Evolutionary conservation across 805 yeast genomes (phyloP).

Genomic region (Candida palmyrensis): DNA sequence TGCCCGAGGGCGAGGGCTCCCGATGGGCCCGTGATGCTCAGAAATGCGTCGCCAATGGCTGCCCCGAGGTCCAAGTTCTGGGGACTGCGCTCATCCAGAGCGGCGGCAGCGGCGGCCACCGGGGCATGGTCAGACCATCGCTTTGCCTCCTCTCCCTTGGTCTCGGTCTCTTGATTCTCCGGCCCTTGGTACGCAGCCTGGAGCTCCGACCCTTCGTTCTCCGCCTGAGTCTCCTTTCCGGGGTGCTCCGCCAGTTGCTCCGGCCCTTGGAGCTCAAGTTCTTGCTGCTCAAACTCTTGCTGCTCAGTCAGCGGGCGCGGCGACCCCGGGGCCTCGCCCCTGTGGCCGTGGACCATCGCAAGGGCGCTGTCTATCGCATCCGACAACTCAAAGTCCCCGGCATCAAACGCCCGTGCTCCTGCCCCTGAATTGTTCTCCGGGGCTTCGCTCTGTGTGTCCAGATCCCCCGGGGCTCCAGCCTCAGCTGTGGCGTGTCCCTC

Average conservation of each 20-base stretch:
- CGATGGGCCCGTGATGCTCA: conserved; percentile 2
- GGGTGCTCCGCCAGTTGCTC: conserved; percentile 1
- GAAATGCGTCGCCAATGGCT: conserved; percentile 11
- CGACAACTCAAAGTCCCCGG: conserved; percentile 9
- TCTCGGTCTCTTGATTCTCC: not conserved
- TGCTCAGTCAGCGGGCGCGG: not conserved
- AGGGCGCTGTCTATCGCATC: conserved; percentile 13
- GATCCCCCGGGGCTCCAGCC: too few species aligned
- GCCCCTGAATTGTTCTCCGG: too few species aligned
- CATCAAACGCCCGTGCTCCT: too few species aligned
- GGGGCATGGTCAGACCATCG: not conserved
- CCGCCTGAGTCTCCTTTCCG: not conserved
- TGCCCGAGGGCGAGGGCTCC: too few species aligned
- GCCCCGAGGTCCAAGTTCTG: conserved; percentile 10
- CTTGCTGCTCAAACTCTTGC: not conserved
- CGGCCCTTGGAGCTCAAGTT: too few species aligned
- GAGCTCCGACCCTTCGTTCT: not conserved
- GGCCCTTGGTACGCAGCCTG: not conserved
- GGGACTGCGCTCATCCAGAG: conserved; percentile 1
- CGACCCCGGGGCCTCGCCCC: not conserved
- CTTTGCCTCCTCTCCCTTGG: not conserved
- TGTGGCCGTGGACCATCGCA: conserved; percentile 1
- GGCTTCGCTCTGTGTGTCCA: too few species aligned
- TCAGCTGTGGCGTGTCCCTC: conserved; percentile 4
- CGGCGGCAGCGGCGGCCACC: not conserved